phyloP scores from a whole-genome alignment of 2,329 filamentous ascomycete species.

The Westerdykella ornata region DNA sequence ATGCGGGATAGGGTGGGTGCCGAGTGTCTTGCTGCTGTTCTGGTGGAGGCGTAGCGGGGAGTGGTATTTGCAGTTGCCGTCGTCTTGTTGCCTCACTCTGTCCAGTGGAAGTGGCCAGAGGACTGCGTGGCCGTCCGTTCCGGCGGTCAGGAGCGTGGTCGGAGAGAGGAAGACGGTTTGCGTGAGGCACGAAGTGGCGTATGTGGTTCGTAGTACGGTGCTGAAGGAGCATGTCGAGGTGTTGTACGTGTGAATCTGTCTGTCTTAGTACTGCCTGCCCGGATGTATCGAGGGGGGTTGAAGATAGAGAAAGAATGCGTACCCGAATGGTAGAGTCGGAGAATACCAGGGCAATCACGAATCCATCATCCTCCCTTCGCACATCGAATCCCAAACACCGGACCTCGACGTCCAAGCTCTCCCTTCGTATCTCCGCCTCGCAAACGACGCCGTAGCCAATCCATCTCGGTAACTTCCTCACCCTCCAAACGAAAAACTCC shows the following conservation, averaged over 20 bases:
- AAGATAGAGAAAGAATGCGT: slow-evolving; percentile 10
- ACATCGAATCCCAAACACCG: slow-evolving; percentile 76
- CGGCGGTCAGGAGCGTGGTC: slow-evolving; percentile 55
- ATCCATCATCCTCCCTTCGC: slow-evolving; percentile 22
- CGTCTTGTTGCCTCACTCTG: too few relatives aligned
- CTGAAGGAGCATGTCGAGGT: slow-evolving; percentile 3
- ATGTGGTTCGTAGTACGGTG: slow-evolving; percentile 35
- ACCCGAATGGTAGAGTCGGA: slow-evolving; percentile 75
- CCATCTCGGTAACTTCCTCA: slow-evolving; percentile 48
- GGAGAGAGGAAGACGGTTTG: slow-evolving; percentile 46
- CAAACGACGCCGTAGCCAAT: slow-evolving; percentile 49
- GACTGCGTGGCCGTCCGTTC: slow-evolving; percentile 73
- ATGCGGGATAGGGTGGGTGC: slow-evolving; percentile 26
- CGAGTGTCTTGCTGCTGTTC: slow-evolving; percentile 63
- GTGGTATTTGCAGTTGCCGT: slow-evolving; percentile 28
- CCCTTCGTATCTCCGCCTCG: slow-evolving; percentile 45
- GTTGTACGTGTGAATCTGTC: slow-evolving; percentile 43
- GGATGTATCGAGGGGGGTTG: too few relatives aligned
- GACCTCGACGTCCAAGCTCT: slow-evolving; percentile 56
- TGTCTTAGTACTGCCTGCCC: background rate
- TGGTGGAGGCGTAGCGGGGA: slow-evolving; percentile 56
- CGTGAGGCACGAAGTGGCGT: slow-evolving; percentile 60
- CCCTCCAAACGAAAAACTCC: slow-evolving; percentile 80
- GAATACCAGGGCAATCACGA: slow-evolving; percentile 64
- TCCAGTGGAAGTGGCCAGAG: slow-evolving; percentile 48